Conservation (phyloP, 345 rosid genomes). For the Triadica sebifera region DNA sequence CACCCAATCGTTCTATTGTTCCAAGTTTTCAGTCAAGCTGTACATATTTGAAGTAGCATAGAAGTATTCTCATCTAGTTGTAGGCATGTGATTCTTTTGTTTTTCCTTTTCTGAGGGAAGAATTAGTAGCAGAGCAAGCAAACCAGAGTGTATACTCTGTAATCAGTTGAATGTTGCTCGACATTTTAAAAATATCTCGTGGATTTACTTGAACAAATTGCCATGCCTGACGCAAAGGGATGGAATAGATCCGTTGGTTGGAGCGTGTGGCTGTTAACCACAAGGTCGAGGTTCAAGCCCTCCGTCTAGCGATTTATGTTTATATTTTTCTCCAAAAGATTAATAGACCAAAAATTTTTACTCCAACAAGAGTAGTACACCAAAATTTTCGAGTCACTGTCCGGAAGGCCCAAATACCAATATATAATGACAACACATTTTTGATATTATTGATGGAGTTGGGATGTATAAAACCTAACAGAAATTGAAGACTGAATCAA, state of each 20-base stretch:
- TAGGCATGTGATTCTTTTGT: neutral
- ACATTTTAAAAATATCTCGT: too few species aligned
- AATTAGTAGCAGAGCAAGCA: too few species aligned
- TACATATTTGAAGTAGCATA: neutral
- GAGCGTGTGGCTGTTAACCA: slow-evolving; percentile 76
- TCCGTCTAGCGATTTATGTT: slow-evolving; percentile 41
- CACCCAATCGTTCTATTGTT: neutral
- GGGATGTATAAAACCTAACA: too few species aligned
- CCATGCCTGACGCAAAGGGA: neutral
- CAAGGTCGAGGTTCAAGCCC: slow-evolving; percentile 71
- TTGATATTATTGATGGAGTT: too few species aligned
- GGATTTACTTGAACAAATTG: neutral
- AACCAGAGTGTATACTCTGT: neutral
- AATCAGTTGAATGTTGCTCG: neutral
- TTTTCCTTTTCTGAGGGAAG: neutral
- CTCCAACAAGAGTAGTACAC: too few species aligned
- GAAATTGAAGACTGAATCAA: too few species aligned
- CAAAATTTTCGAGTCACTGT: too few species aligned
- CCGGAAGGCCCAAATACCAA: too few species aligned
- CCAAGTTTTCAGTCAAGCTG: neutral
- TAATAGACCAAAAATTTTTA: too few species aligned
- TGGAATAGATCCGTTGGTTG: slow-evolving; percentile 66
- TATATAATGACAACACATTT: too few species aligned
- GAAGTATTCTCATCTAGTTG: neutral
- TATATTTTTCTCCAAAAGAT: too few species aligned